Conservation (phyloP, 495 filamentous ascomycete species). For the Apodospora peruviana region DNA sequence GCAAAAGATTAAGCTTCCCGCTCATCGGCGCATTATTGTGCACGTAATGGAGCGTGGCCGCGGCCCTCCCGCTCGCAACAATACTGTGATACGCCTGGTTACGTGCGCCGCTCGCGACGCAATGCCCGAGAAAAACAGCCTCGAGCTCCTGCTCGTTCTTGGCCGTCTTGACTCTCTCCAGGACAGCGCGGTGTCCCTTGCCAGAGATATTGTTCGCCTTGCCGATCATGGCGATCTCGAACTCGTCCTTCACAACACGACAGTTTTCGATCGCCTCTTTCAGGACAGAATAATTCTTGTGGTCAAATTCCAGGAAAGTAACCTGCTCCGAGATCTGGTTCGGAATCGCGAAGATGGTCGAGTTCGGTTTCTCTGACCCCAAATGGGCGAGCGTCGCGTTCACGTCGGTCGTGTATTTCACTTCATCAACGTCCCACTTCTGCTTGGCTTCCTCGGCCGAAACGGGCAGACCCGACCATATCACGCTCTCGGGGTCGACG, state of each 20-base stretch:
- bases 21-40: constrained; percentile 64
- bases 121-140: constrained; percentile 67
- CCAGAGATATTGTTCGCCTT: constrained; percentile 79
- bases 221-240: constrained; percentile 75
- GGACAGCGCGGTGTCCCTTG: constrained; percentile 66
- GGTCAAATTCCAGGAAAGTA: constrained; percentile 57
- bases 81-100: constrained; percentile 84
- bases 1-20: constrained; percentile 66
- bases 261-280: constrained; percentile 72
- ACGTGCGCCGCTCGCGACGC: constrained; percentile 65
- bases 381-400: constrained; percentile 54
- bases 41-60: constrained; percentile 83
- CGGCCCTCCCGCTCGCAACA: constrained; percentile 68
- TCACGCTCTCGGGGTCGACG: constrained; percentile 80
- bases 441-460: constrained; percentile 64
- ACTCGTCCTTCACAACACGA: constrained; percentile 76
- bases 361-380: constrained; percentile 36
- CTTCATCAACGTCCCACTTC: constrained; percentile 78
- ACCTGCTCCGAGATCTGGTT: constrained; percentile 61
- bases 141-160: constrained; percentile 80
- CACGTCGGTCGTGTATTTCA: constrained; percentile 62
- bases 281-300: constrained; percentile 55
- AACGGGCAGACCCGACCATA: constrained; percentile 90
- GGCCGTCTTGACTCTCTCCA: constrained; percentile 58
- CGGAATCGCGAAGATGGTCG: constrained; percentile 62